These are phyloP conservation scores for Xylaria digitata DNA, from an alignment of 2,329 filamentous ascomycete species.

Conservation along the genomic window DNA sequence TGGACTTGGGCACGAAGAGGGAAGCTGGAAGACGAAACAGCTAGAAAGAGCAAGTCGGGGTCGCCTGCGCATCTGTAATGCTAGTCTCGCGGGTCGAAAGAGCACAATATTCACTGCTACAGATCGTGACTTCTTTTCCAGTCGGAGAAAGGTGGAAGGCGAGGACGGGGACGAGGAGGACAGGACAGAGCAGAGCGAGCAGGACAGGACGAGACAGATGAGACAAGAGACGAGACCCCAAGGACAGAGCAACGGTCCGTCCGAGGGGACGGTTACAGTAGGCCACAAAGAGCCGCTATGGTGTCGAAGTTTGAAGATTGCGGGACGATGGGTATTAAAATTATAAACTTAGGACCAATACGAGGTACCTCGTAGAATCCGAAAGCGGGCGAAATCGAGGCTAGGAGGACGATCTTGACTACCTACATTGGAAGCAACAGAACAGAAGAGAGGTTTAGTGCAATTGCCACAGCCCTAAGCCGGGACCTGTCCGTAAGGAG, in stretches of 20 bases:
- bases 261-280: neutral
- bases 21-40: constrained; percentile 35
- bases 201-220: neutral
- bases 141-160: neutral
- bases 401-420: constrained; percentile 17
- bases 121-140: constrained; percentile 11
- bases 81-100: constrained; percentile 2
- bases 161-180: neutral
- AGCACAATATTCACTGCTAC: constrained; percentile 6
- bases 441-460: neutral
- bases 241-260: constrained; percentile 17
- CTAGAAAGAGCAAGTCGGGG: constrained; percentile 26
- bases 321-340: constrained; percentile 5
- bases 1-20: constrained; percentile 23
- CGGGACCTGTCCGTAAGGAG: neutral
- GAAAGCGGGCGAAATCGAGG: constrained; percentile 13
- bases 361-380: constrained; percentile 11
- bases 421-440: constrained; percentile 10
- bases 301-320: constrained; percentile 22
- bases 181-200: neutral
- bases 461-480: neutral
- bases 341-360: constrained; percentile 6
- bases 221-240: constrained; percentile 3
- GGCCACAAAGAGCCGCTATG: constrained; percentile 18
- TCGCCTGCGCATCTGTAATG: constrained; percentile 35